Conservation (phyloP, 1,284 basidiomycete genomes). For the Quambalaria eucalypti region DNA sequence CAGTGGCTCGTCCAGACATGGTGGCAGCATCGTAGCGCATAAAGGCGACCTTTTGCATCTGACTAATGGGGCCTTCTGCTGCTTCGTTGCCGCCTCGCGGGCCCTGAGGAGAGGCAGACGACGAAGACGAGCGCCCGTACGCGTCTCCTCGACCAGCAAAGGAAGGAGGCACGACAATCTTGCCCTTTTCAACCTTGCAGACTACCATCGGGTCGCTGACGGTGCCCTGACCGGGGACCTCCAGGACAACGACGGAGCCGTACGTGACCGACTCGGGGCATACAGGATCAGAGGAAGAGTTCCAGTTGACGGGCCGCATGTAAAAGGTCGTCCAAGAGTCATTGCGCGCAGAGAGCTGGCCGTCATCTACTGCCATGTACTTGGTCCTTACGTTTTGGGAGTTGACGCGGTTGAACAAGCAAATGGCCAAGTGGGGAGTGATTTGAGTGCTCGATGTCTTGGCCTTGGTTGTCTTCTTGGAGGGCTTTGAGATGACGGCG, state of each 20-base stretch:
- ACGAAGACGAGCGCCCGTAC: not conserved
- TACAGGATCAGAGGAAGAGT: conserved; percentile 55
- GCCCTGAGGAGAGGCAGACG: not conserved
- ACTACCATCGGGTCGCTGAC: conserved; percentile 78
- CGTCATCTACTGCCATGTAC: conserved; percentile 60
- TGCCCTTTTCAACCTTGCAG: conserved; percentile 81
- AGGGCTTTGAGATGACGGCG: conserved; percentile 90
- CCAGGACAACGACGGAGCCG: conserved; percentile 63
- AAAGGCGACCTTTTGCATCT: conserved; percentile 3
- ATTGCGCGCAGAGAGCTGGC: conserved; percentile 73
- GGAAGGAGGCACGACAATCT: not conserved
- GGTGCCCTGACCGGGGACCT: conserved; percentile 52
- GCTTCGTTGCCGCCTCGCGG: not conserved
- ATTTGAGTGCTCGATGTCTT: conserved; percentile 86
- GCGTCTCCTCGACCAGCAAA: not conserved
- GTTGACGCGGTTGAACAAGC: conserved; percentile 90
- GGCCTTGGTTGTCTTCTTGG: conserved; percentile 92
- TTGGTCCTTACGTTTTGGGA: conserved; percentile 92
- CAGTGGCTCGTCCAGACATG: not conserved
- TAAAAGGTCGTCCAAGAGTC: conserved; percentile 75
- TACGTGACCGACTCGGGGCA: conserved; percentile 60
- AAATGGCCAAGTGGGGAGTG: conserved; percentile 76
- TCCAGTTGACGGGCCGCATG: conserved; percentile 47
- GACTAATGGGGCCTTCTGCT: not conserved
- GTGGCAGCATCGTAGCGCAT: not conserved